Conservation (phyloP, 2,329 filamentous ascomycete genomes). For the Cylindrodendrum hubeiense region DNA sequence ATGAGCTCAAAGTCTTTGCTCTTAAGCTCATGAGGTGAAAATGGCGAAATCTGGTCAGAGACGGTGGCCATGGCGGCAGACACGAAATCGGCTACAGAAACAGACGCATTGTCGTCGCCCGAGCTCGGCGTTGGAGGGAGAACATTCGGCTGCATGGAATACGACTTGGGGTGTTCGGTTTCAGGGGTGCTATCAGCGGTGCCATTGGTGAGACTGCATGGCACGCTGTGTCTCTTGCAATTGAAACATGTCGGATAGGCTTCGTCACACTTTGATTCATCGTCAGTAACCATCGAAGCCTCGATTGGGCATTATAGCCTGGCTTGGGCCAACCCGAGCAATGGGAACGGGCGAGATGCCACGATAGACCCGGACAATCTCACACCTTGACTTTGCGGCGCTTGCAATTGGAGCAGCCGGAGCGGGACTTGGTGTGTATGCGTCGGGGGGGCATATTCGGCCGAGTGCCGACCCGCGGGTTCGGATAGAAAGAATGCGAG, state of each 20-base stretch:
- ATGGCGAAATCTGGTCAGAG: slow-evolving; percentile 39
- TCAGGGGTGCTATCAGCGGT: neutral
- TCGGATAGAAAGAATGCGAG: slow-evolving; percentile 26
- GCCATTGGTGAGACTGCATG: slow-evolving; percentile 42
- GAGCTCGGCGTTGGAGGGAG: slow-evolving; percentile 31
- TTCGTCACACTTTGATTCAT: slow-evolving; percentile 42
- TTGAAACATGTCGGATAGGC: slow-evolving; percentile 46
- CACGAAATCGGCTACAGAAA: slow-evolving; percentile 20
- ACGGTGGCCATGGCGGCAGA: slow-evolving; percentile 24
- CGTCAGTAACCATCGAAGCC: slow-evolving; percentile 17
- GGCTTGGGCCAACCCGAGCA: too few relatives aligned
- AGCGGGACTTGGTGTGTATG: slow-evolving; percentile 50
- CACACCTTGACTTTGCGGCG: slow-evolving; percentile 50
- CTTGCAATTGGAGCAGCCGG: slow-evolving; percentile 49
- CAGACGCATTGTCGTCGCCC: slow-evolving; percentile 2
- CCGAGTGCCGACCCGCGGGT: slow-evolving; percentile 33
- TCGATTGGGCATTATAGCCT: neutral
- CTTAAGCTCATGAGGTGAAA: slow-evolving; percentile 38
- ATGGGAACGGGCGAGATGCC: neutral
- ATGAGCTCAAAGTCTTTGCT: slow-evolving; percentile 45
- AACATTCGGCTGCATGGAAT: slow-evolving; percentile 26
- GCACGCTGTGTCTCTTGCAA: slow-evolving; percentile 44
- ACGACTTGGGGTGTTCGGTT: neutral
- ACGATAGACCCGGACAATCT: neutral
- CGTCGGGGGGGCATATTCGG: slow-evolving; percentile 41